A percentile compares a stretch with the other conserved stretches of the same genome.
Evolutionary conservation across 345 rosid genomes (phyloP).

Genomic region (Limnanthes douglasii): DNA sequence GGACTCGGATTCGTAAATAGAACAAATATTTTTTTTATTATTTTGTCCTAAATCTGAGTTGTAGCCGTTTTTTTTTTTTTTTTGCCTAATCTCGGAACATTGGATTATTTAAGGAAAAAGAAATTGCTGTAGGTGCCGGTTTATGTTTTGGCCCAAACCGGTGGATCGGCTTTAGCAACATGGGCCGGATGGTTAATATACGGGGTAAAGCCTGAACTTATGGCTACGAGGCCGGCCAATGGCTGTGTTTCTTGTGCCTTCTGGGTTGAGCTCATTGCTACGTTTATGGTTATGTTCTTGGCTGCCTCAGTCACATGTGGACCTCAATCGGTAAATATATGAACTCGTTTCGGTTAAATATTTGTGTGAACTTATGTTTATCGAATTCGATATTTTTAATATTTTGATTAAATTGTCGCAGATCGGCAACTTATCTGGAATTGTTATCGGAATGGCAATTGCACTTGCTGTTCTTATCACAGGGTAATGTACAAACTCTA

Average conservation of each 20-base stretch:
- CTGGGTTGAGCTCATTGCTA: conserved; percentile 65
- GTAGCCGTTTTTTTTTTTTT: too few relatives aligned
- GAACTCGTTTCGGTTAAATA: neutral
- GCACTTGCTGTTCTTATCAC: conserved; percentile 72
- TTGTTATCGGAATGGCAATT: conserved; percentile 50
- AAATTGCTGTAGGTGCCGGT: conserved; percentile 40
- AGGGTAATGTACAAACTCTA: conserved; percentile 19
- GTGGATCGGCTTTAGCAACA: conserved; percentile 53
- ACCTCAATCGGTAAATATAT: conserved; percentile 35
- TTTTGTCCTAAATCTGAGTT: too few relatives aligned
- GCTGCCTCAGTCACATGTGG: conserved; percentile 37
- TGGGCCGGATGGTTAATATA: conserved; percentile 33
- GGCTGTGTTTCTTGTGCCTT: conserved; percentile 49
- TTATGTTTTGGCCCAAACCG: conserved; percentile 49
- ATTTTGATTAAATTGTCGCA: conserved; percentile 12
- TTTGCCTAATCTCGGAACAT: too few relatives aligned
- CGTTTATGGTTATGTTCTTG: conserved; percentile 50
- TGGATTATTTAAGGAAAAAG: too few relatives aligned
- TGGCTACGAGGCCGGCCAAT: conserved; percentile 42
- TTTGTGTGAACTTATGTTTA: neutral
- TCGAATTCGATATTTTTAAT: neutral
- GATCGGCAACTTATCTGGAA: conserved; percentile 48
- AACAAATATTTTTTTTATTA: too few relatives aligned
- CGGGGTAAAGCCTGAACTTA: conserved; percentile 34
- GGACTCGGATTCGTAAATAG: too few relatives aligned